Conservation (phyloP, 2,329 filamentous ascomycete species). For the Daldinia sp. region DNA sequence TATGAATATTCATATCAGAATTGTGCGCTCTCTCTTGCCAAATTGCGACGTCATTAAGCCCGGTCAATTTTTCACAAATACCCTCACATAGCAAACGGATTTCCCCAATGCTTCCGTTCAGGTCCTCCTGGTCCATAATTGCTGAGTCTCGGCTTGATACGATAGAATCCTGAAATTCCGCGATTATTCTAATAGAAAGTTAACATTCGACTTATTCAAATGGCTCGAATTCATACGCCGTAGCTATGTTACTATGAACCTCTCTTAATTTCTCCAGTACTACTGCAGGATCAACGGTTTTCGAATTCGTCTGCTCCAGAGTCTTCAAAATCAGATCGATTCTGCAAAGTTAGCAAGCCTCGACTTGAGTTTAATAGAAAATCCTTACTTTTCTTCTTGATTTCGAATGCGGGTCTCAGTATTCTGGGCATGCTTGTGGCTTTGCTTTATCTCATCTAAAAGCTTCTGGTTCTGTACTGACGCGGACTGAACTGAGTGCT, state of each 20-base stretch:
- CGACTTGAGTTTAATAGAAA: neutral
- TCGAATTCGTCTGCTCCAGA: constrained; percentile 27
- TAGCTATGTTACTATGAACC: constrained; percentile 26
- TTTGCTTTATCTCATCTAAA: constrained; percentile 26
- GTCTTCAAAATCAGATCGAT: constrained; percentile 32
- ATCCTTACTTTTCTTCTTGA: constrained; percentile 38
- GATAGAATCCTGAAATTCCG: constrained; percentile 26
- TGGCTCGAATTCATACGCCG: constrained; percentile 30
- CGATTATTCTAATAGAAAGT: constrained; percentile 6
- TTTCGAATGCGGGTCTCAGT: constrained; percentile 18
- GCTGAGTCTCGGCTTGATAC: constrained; percentile 12
- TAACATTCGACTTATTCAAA: neutral
- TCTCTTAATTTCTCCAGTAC: constrained; percentile 32
- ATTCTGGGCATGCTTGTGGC: constrained; percentile 19
- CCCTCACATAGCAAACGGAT: constrained; percentile 22
- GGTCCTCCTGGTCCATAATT: neutral
- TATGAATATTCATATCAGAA: neutral
- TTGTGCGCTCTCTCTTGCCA: constrained; percentile 38
- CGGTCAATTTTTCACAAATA: constrained; percentile 8
- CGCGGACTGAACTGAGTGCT: constrained; percentile 33
- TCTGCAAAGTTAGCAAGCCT: constrained; percentile 31
- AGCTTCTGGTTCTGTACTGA: constrained; percentile 35
- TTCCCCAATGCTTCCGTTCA: constrained; percentile 20
- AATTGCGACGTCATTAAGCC: constrained; percentile 13
- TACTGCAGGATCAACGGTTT: constrained; percentile 5